phyloP scores from a whole-genome alignment of 2,329 filamentous ascomycete genomes.

The Coniochaeta sp. region DNA sequence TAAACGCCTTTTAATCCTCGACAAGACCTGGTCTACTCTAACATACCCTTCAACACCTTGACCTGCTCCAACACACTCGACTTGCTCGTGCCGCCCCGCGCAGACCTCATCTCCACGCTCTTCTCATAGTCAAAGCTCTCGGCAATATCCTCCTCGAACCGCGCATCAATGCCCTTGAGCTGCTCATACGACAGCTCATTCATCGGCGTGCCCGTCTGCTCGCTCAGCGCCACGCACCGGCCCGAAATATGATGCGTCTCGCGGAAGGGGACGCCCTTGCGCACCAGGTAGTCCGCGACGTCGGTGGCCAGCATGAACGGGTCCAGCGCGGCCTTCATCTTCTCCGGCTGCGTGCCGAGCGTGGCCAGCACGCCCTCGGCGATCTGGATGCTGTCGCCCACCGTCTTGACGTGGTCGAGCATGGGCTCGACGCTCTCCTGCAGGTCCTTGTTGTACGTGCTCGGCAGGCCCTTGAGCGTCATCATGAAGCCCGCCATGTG shows the following conservation, averaged over 20 bases:
- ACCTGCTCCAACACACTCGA: not conserved
- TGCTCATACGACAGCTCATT: slow-evolving; percentile 59
- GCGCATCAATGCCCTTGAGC: slow-evolving; percentile 51
- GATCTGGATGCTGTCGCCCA: slow-evolving; percentile 75
- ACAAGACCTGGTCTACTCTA: too few relatives aligned
- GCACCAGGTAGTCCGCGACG: slow-evolving; percentile 60
- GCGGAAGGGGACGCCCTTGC: slow-evolving; percentile 70
- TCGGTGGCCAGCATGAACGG: slow-evolving; percentile 79
- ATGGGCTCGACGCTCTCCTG: slow-evolving; percentile 81
- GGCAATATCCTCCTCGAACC: slow-evolving; percentile 66
- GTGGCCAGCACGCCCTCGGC: slow-evolving; percentile 75
- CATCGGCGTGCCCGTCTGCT: slow-evolving; percentile 63
- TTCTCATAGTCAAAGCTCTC: slow-evolving; percentile 73
- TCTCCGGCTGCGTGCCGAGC: slow-evolving; percentile 60
- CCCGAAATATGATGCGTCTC: slow-evolving; percentile 80
- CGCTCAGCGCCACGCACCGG: slow-evolving; percentile 64
- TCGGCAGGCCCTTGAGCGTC: slow-evolving; percentile 64
- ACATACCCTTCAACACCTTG: not conserved
- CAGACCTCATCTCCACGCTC: slow-evolving; percentile 71
- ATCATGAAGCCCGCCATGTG: slow-evolving; percentile 76
- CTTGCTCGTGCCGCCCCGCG: slow-evolving; percentile 72
- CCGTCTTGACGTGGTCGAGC: slow-evolving; percentile 76
- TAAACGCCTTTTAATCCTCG: too few relatives aligned
- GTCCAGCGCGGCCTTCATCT: slow-evolving; percentile 72
- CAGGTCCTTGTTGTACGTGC: slow-evolving; percentile 84